Base-by-base conservation (phyloP, 2,329 filamentous ascomycete genomes). In the Annulohypoxylon truncatum region DNA sequence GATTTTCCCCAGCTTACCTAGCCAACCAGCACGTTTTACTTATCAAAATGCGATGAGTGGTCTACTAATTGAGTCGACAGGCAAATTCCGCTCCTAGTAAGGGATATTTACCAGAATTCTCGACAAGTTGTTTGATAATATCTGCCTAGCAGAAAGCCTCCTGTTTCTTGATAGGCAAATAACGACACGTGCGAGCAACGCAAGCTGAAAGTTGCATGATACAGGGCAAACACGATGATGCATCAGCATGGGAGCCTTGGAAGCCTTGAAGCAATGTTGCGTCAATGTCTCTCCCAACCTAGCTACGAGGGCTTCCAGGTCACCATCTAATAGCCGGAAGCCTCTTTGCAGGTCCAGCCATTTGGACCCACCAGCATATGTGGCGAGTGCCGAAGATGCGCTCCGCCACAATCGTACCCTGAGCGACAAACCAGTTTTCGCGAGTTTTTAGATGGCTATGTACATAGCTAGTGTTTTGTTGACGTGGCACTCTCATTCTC, bases 121-220 rank as follows among this genome's bases (percentile, higher is more conserved):
- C 22, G 47, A 59, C 50, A 46, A 47, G 47, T 10, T 51, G 42
- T 53, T 54, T 56, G 52, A 48, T 28, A 56, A 48, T 28, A 56
- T 54, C 38, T 58, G 38, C 46, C 47, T 38, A 46, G 57, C 18
- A 40, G 44, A 59, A 63, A 28, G 28, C n/a, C 55, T 44, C 48
- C 44, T 48, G 46, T 57, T 51, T 35, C 24, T 40, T 56, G 54
- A 54, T 65, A 53, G 59, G 67, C 44, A 66, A 55, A 56, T 59
- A 47, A 61, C 51, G 48, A 20, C 51, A 63, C 55, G 59, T 62
- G 68, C 63, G 46, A 57, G 48, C 71, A 68, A 67, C 57, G 64
- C 64, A 65, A 77, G 76, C 76, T 77, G 75, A 77, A 75, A 73
- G 63, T 31, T 73, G 74, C 74, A 74, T 73, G 63, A 58, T 55